Evolutionary conservation across 2,329 filamentous ascomycete species (phyloP).

Genomic region (Ilyonectria mors-panacis): DNA sequence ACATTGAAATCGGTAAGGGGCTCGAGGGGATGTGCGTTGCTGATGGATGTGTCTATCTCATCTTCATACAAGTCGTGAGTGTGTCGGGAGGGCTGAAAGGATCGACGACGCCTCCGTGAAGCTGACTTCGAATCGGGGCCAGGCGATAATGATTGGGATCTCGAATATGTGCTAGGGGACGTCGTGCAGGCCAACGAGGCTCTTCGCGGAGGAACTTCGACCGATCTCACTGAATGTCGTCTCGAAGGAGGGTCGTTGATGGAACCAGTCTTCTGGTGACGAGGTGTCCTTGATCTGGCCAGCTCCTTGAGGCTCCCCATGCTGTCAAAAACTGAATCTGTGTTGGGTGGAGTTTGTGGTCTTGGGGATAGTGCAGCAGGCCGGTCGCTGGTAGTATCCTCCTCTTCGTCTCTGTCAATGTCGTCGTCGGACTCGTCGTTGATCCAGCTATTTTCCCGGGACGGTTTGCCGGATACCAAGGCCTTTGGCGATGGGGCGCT

Average conservation of each 20-base stretch:
- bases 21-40: conserved; percentile 24
- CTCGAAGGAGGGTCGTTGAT: conserved; percentile 17
- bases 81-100: conserved; percentile 26
- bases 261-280: conserved; percentile 1
- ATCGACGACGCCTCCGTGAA: conserved; percentile 27
- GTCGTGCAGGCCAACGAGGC: conserved; percentile 38
- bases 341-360: conserved; percentile 48
- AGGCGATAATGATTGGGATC: conserved; percentile 31
- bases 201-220: conserved; percentile 41
- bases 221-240: conserved; percentile 34
- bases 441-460: conserved; percentile 55
- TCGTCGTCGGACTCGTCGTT: conserved; percentile 54
- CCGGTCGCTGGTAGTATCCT: conserved; percentile 20
- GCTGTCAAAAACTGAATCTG: conserved; percentile 37
- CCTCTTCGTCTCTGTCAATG: conserved; percentile 29
- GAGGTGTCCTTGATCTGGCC: conserved; percentile 6
- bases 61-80: conserved; percentile 35
- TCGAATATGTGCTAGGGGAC: conserved; percentile 23
- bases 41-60: conserved; percentile 39
- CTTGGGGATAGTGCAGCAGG: conserved; percentile 48
- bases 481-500: conserved; percentile 47
- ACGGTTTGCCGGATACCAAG: conserved; percentile 36
- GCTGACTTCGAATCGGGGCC: conserved; percentile 27
- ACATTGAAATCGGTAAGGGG: conserved; percentile 32
- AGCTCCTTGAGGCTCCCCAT: conserved; percentile 33